Percentiles rank a stretch among this genome's conserved stretches.
Conservation (phyloP, 2,329 filamentous ascomycete genomes). For the Fonsecaea erecta region DNA sequence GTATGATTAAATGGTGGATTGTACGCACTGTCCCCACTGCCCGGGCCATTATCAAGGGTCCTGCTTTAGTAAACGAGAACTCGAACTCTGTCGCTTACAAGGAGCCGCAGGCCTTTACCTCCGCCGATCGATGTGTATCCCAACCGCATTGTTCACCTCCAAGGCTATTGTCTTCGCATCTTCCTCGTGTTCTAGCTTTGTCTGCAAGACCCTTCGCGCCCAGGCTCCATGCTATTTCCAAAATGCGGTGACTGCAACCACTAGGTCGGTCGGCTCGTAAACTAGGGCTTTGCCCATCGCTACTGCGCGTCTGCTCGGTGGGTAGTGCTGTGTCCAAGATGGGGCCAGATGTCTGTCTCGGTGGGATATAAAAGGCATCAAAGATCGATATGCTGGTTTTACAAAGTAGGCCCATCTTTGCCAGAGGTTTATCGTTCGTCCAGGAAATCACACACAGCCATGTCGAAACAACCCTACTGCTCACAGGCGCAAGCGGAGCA, state of each 20-base stretch:
- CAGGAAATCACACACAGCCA: not conserved
- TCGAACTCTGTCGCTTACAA: not conserved
- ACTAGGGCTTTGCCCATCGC: not conserved
- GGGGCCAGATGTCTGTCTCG: not conserved
- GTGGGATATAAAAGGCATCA: constrained; percentile 1
- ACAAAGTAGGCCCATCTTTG: not conserved
- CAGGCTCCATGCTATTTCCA: not conserved
- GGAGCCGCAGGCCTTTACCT: not conserved
- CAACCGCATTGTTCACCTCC: not conserved
- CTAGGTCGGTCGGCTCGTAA: not conserved
- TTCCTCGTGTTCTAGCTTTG: not conserved
- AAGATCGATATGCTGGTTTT: not conserved
- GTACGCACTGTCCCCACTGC: not conserved
- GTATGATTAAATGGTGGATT: not conserved
- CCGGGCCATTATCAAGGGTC: not conserved
- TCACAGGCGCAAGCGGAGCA: constrained; percentile 21
- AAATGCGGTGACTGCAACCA: not conserved
- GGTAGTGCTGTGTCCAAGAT: not conserved
- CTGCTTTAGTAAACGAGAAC: constrained; percentile 1
- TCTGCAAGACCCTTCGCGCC: not conserved
- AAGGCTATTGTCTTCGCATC: not conserved
- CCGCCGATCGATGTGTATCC: not conserved
- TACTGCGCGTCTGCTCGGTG: not conserved
- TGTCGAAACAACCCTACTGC: constrained; percentile 17
- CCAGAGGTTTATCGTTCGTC: not conserved